phyloP scores from a whole-genome alignment of 768 basidiomycete genomes.

The Termitomyces sp. region DNA sequence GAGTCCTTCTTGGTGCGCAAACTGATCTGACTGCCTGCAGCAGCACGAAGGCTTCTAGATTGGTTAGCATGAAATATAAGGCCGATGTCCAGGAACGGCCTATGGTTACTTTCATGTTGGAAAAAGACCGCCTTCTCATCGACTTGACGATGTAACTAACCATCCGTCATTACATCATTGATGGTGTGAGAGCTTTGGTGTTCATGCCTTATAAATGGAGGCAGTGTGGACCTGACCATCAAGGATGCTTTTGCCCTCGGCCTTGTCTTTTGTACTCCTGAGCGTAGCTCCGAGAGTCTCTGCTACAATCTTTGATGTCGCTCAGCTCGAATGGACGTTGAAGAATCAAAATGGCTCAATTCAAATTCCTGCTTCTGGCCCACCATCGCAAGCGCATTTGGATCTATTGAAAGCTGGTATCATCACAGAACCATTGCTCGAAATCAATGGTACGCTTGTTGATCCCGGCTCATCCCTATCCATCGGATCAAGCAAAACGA shows the following conservation, averaged over 20 bases:
- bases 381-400: conserved; percentile 51
- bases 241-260: conserved; percentile 2
- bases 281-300: not conserved
- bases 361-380: conserved; percentile 43
- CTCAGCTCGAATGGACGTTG: conserved; percentile 45
- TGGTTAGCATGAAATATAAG: too few species aligned
- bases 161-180: conserved; percentile 2
- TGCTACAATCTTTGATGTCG: conserved; percentile 34
- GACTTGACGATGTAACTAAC: not conserved
- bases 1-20: not conserved
- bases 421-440: conserved; percentile 48
- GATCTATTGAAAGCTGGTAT: conserved; percentile 47
- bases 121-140: not conserved
- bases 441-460: conserved; percentile 40
- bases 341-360: conserved; percentile 50
- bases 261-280: not conserved
- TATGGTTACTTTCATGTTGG: not conserved
- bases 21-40: too few species aligned
- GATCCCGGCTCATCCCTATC: not conserved
- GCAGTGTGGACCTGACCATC: not conserved
- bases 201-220: not conserved
- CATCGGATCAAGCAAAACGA: not conserved
- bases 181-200: not conserved
- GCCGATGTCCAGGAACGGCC: too few species aligned
- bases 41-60: not conserved